Conservation (phyloP, 495 filamentous ascomycete genomes). For the Penicillium coffeae region DNA sequence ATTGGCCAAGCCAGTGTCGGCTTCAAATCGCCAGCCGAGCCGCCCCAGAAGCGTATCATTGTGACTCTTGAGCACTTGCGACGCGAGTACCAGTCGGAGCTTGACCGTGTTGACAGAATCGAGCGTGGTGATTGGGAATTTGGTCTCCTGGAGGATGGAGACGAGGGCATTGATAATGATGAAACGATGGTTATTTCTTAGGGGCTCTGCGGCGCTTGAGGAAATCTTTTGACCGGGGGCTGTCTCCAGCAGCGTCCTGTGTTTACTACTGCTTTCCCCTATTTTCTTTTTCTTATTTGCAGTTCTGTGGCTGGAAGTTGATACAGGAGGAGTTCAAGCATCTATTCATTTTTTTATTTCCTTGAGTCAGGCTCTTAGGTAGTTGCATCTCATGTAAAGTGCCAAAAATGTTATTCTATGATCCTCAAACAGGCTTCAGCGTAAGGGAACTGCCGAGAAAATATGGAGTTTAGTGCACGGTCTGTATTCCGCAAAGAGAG, state of each 20-base stretch:
- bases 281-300: constrained; percentile 3
- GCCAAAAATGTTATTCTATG: too few species aligned
- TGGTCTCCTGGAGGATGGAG: constrained; percentile 36
- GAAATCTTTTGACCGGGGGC: constrained; percentile 1
- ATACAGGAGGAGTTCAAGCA: constrained; percentile 19
- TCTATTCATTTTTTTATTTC: not conserved
- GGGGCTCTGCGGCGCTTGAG: not conserved
- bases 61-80: constrained; percentile 80
- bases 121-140: constrained; percentile 62
- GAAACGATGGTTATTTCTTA: constrained; percentile 42
- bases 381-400: not conserved
- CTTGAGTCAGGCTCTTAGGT: not conserved
- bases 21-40: constrained; percentile 14
- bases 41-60: constrained; percentile 44
- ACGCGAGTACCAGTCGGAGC: constrained; percentile 78
- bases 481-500: too few species aligned
- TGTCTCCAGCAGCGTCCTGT: not conserved
- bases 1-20: constrained; percentile 10
- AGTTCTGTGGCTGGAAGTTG: constrained; percentile 12
- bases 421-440: too few species aligned
- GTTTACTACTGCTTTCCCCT: not conserved
- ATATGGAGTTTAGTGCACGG: too few species aligned
- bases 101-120: constrained; percentile 69
- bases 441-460: too few species aligned
- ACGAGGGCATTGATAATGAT: constrained; percentile 34